Evolutionary conservation across 805 yeast species (phyloP).

Genomic region (Wickerhamiella vanderwaltii): DNA sequence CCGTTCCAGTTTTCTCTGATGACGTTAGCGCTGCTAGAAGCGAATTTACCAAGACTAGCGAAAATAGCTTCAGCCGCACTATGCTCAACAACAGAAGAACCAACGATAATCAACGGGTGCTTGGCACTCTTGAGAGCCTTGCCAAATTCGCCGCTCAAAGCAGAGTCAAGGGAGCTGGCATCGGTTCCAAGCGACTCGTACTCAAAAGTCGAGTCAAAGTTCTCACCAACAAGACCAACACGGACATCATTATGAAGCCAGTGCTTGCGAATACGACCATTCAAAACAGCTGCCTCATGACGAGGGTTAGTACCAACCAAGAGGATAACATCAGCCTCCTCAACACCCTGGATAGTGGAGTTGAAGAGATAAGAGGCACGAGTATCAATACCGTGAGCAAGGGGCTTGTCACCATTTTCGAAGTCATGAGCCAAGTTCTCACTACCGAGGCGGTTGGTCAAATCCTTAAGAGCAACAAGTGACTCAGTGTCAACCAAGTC

Average conservation of each 20-base stretch:
- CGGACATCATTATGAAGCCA: constrained; percentile 60
- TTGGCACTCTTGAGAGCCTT: constrained; percentile 51
- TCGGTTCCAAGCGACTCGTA: constrained; percentile 50
- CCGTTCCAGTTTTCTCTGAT: constrained; percentile 72
- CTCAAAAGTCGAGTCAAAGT: constrained; percentile 65
- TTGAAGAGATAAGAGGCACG: constrained; percentile 73
- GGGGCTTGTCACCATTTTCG: constrained; percentile 42
- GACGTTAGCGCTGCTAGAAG: constrained; percentile 44
- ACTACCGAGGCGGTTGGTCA: constrained; percentile 62
- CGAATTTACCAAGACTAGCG: constrained; percentile 43
- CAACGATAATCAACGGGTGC: constrained; percentile 67
- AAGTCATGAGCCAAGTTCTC: constrained; percentile 71
- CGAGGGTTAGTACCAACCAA: constrained; percentile 81
- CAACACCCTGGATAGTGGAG: constrained; percentile 66
- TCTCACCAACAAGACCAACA: constrained; percentile 60
- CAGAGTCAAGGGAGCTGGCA: constrained; percentile 43
- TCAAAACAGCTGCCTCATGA: constrained; percentile 79
- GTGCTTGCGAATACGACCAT: constrained; percentile 68
- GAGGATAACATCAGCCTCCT: constrained; percentile 69
- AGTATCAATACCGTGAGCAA: constrained; percentile 57
- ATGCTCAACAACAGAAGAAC: constrained; percentile 64
- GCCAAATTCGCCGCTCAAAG: constrained; percentile 59
- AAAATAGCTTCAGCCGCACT: constrained; percentile 51
- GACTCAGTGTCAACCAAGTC: constrained; percentile 74
- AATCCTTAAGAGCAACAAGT: constrained; percentile 69